phyloP scores from a whole-genome alignment of 805 yeast genomes.

The Vanderwaltozyma polyspora region DNA sequence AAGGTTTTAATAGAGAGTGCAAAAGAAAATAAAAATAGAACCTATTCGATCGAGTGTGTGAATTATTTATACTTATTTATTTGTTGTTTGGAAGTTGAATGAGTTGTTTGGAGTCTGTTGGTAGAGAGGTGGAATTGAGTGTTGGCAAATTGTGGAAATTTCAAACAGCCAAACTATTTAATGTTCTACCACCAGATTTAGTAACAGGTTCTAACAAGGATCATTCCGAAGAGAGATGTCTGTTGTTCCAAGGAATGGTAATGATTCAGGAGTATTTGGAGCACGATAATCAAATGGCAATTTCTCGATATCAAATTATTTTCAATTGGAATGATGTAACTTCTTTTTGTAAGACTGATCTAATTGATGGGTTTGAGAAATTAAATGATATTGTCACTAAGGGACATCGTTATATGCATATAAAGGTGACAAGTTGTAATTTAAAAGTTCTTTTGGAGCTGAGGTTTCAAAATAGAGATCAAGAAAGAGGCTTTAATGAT shows the following conservation, averaged over 20 bases:
- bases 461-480: conserved; percentile 7
- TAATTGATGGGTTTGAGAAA: conserved; percentile 11
- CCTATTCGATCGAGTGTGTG: no score
- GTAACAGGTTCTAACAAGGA: no score
- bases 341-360: conserved; percentile 12
- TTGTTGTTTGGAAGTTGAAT: no score
- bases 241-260: conserved; percentile 13
- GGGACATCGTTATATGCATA: conserved; percentile 7
- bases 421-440: conserved; percentile 12
- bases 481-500: conserved; percentile 15
- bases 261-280: conserved; percentile 1
- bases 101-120: no score
- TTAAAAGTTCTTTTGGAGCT: conserved; percentile 14
- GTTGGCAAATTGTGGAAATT: conserved; percentile 6
- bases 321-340: not conserved
- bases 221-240: no score
- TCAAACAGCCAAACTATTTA: conserved; percentile 8
- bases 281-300: conserved; percentile 4
- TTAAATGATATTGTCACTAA: conserved; percentile 7
- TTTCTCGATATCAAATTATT: conserved; percentile 11
- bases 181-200: conserved; percentile 13
- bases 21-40: no score
- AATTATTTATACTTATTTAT: no score
- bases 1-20: no score
- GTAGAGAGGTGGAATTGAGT: no score